A percentile compares a stretch with the other conserved stretches of the same genome.
These are phyloP conservation scores for Hibiscus tridactylites DNA, from an alignment of 345 rosid genomes.

Conservation along the genomic window DNA sequence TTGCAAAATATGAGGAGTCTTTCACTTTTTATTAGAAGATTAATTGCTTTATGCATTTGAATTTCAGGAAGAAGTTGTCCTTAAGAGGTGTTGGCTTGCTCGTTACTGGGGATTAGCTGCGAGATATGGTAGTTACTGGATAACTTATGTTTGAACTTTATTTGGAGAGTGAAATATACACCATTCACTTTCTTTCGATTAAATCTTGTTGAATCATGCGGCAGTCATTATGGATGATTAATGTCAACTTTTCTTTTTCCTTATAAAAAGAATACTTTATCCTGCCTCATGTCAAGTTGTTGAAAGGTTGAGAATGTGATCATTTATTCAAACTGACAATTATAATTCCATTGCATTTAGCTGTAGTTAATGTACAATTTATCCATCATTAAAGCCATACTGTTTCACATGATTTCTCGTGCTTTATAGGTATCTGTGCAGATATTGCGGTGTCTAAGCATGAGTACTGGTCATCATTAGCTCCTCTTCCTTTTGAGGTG, in stretches of 20 bases:
- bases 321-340: conserved; percentile 2
- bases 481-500: conserved; percentile 96
- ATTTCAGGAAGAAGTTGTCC: conserved; percentile 97
- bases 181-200: neutral
- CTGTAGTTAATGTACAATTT: neutral
- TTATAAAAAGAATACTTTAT: neutral
- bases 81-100: conserved; percentile 99
- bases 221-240: neutral
- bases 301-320: neutral
- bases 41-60: conserved; percentile 12
- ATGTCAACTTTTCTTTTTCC: too few relatives aligned
- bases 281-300: conserved; percentile 1
- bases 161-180: neutral
- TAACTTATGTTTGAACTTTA: conserved; percentile 6
- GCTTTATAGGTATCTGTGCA: conserved; percentile 76
- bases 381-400: conserved; percentile 1
- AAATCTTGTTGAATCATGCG: neutral
- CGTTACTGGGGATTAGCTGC: conserved; percentile 98
- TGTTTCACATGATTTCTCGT: conserved; percentile 15
- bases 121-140: conserved; percentile 53
- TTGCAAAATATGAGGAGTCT: neutral
- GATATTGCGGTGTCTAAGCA: conserved; percentile 78
- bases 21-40: conserved; percentile 1
- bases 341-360: neutral
- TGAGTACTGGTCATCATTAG: conserved; percentile 97